phyloP scores from a whole-genome alignment of 2,329 filamentous ascomycete genomes.

The Cladorrhinum sp. region DNA sequence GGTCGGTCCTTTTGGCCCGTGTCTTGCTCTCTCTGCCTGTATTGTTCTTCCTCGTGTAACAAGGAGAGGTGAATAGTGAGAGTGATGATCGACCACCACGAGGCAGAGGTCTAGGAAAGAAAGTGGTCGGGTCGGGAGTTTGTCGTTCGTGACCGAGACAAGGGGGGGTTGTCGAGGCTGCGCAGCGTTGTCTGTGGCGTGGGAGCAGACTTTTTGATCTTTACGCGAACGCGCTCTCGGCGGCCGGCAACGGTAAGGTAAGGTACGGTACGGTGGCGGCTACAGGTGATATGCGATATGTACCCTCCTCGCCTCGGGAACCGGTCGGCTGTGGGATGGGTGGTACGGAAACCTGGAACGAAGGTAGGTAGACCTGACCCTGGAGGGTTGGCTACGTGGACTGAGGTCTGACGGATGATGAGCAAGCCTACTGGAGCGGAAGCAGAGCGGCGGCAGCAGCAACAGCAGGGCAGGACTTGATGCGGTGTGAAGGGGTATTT shows the following conservation, averaged over 20 bases:
- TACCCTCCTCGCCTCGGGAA: slow-evolving; percentile 4
- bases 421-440: not conserved
- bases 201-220: slow-evolving; percentile 21
- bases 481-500: slow-evolving; percentile 2
- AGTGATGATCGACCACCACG: slow-evolving; percentile 2
- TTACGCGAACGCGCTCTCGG: slow-evolving; percentile 21
- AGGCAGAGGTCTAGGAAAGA: slow-evolving; percentile 3
- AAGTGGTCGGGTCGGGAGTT: slow-evolving; percentile 9
- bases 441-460: too few relatives aligned
- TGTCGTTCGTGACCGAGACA: slow-evolving; percentile 14
- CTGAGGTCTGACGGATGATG: not conserved
- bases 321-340: not conserved
- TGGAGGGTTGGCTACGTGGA: not conserved
- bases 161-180: slow-evolving; percentile 9
- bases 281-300: not conserved
- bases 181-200: slow-evolving; percentile 11
- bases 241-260: slow-evolving; percentile 9
- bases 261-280: not conserved
- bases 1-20: not conserved
- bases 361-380: not conserved
- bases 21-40: not conserved
- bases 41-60: slow-evolving; percentile 11
- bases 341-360: not conserved
- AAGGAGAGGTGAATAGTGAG: slow-evolving; percentile 3
- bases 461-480: not conserved